Percentiles rank a stretch among this genome's conserved stretches.
phyloP scores from a whole-genome alignment of 2,329 filamentous ascomycete species.

The Fusarium nurragi region DNA sequence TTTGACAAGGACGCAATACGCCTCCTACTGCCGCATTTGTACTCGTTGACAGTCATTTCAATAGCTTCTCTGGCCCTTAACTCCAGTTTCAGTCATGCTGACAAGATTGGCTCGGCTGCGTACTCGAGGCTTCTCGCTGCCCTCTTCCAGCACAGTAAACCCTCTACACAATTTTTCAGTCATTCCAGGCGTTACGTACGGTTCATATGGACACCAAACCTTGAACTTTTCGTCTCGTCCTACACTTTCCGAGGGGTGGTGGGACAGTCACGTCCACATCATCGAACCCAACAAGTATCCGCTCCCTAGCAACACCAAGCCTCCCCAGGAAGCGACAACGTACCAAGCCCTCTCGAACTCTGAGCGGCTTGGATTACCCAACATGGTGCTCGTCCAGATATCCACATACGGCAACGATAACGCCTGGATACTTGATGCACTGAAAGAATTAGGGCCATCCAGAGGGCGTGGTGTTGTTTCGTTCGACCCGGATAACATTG shows the following conservation, averaged over 20 bases:
- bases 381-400: background rate
- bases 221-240: too few species aligned
- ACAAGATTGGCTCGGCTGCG: too few species aligned
- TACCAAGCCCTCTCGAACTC: background rate
- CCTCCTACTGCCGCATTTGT: too few species aligned
- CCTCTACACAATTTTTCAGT: too few species aligned
- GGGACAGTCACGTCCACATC: background rate
- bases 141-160: too few species aligned
- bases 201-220: background rate
- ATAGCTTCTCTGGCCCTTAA: too few species aligned
- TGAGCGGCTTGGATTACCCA: background rate
- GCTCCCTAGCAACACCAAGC: background rate
- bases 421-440: background rate
- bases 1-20: too few species aligned
- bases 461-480: background rate
- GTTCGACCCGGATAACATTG: background rate
- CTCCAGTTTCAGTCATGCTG: too few species aligned
- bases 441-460: background rate
- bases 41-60: too few species aligned
- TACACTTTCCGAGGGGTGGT: background rate
- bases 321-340: background rate
- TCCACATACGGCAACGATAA: background rate
- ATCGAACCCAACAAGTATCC: background rate
- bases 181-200: too few species aligned
- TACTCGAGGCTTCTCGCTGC: too few species aligned